phyloP scores from a whole-genome alignment of 148 eudicot genomes.

The Hydrangea macrophylla region DNA sequence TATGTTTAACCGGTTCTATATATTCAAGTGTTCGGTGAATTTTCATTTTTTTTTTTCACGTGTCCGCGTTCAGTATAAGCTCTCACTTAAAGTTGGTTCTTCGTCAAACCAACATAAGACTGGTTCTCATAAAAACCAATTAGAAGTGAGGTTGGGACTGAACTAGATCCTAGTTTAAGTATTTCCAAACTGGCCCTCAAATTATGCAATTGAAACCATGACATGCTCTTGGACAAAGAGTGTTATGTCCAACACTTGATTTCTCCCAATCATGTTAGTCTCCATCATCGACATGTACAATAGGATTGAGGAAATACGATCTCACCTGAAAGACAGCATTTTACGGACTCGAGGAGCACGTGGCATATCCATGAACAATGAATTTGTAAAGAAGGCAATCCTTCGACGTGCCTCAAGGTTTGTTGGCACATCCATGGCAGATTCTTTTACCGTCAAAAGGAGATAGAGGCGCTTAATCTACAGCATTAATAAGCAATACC shows the following conservation, averaged over 20 bases:
- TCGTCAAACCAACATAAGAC: no score
- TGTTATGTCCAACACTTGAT: background rate
- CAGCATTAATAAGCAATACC: conserved; percentile 15
- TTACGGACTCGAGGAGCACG: conserved; percentile 72
- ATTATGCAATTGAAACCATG: no score
- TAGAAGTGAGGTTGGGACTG: no score
- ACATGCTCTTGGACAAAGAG: no score
- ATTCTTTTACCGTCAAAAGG: conserved; percentile 75
- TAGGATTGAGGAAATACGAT: background rate
- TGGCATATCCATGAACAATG: conserved; percentile 85
- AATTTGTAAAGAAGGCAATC: conserved; percentile 71
- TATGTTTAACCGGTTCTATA: no score
- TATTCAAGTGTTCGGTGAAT: no score
- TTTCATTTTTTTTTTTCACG: no score
- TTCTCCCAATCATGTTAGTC: background rate
- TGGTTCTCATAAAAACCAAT: no score
- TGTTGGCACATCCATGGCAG: conserved; percentile 70
- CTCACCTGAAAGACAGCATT: conserved; percentile 82
- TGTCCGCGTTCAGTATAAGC: no score
- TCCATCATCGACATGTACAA: background rate
- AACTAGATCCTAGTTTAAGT: no score
- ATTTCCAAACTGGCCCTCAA: no score
- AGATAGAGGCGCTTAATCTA: conserved; percentile 72
- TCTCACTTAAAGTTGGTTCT: no score
- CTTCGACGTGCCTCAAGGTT: conserved; percentile 86